A percentile compares a stretch with the other conserved stretches of the same genome.
Conservation (phyloP, 805 yeast genomes). For the Yamadazyma sp. region DNA sequence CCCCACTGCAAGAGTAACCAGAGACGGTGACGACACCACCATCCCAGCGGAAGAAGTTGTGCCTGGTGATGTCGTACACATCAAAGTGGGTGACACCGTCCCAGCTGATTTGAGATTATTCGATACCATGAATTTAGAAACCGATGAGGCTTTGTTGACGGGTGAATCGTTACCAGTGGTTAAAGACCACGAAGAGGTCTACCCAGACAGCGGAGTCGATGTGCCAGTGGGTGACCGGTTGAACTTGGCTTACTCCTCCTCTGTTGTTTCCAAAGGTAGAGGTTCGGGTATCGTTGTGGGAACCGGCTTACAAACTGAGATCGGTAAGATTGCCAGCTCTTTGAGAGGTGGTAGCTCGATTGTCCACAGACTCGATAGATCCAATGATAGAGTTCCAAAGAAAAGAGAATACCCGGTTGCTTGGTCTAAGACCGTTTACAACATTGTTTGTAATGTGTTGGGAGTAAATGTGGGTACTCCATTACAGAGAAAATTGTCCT, state of each 20-base stretch:
- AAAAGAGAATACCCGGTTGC: constrained; percentile 38
- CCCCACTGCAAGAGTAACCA: constrained; percentile 45
- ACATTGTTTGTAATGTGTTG: constrained; percentile 45
- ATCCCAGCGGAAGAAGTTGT: constrained; percentile 44
- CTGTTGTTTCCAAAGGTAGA: constrained; percentile 43
- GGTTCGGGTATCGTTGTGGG: constrained; percentile 39
- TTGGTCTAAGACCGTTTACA: constrained; percentile 37
- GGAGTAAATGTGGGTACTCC: constrained; percentile 50
- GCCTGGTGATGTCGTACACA: constrained; percentile 44
- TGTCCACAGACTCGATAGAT: constrained; percentile 35
- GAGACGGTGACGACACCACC: constrained; percentile 39
- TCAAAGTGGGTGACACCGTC: constrained; percentile 42
- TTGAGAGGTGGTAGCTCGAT: constrained; percentile 24
- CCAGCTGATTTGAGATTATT: constrained; percentile 44
- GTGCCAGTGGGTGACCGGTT: constrained; percentile 38
- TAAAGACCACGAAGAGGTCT: constrained; percentile 35
- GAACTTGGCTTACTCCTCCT: constrained; percentile 35
- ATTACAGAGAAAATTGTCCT: constrained; percentile 45
- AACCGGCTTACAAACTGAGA: constrained; percentile 41
- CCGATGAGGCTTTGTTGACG: constrained; percentile 47
- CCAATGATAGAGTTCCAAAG: constrained; percentile 34
- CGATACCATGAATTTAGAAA: constrained; percentile 37
- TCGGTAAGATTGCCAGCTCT: constrained; percentile 42
- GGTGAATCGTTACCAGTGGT: constrained; percentile 37
- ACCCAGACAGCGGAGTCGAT: constrained; percentile 35